Conservation (phyloP, 1,284 basidiomycete species). For the Ganoderma boninense region DNA sequence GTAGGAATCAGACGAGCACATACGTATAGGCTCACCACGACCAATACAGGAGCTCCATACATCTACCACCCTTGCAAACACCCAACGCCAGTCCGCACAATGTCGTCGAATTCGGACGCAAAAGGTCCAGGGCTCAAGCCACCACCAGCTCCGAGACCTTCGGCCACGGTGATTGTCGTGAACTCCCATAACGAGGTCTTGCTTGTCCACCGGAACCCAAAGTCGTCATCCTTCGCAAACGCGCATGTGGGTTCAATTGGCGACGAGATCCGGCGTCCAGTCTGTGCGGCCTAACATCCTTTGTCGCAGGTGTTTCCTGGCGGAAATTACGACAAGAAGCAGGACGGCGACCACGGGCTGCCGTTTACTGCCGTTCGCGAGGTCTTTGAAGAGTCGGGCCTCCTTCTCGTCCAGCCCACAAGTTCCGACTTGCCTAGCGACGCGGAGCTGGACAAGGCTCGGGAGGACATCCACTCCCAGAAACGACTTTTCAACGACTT, state of each 20-base stretch:
- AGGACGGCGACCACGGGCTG: slow-evolving; percentile 57
- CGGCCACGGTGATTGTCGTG: slow-evolving; percentile 70
- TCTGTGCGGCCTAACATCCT: not conserved
- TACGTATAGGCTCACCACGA: not conserved
- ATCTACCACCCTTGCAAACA: not conserved
- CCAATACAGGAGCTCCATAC: not conserved
- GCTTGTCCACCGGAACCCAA: slow-evolving; percentile 72
- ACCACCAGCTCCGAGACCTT: slow-evolving; percentile 47
- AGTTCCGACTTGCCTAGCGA: slow-evolving; percentile 42
- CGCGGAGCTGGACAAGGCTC: slow-evolving; percentile 56
- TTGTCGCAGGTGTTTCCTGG: slow-evolving; percentile 72
- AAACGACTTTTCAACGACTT: slow-evolving; percentile 60
- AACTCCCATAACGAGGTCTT: slow-evolving; percentile 72
- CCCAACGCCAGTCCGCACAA: slow-evolving; percentile 9
- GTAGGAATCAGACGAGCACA: not conserved
- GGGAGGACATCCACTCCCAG: slow-evolving; percentile 64
- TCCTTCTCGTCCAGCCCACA: slow-evolving; percentile 62
- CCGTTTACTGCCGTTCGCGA: slow-evolving; percentile 73
- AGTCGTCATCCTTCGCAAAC: slow-evolving; percentile 68
- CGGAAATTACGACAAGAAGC: slow-evolving; percentile 67
- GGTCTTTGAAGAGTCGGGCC: slow-evolving; percentile 77
- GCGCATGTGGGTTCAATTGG: slow-evolving; percentile 57
- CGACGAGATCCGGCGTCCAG: not conserved
- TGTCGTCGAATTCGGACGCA: slow-evolving; percentile 12
- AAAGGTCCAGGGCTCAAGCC: not conserved